phyloP scores from a whole-genome alignment of 306 rosid genomes.

The Gastrolobium bilobum region DNA sequence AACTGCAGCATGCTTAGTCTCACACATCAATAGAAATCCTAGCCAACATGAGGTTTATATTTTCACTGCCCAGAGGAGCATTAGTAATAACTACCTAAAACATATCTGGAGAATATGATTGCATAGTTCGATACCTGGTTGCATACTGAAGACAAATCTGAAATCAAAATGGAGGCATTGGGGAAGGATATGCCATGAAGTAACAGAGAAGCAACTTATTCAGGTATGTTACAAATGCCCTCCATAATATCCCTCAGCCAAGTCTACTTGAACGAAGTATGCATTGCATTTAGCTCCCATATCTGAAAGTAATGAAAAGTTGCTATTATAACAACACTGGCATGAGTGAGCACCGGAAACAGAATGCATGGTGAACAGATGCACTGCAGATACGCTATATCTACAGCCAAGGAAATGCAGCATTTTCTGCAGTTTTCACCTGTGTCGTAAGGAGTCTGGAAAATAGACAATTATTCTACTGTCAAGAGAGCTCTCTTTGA shows the following conservation, averaged over 20 bases:
- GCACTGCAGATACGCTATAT: background rate
- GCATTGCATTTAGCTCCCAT: slow-evolving; percentile 30
- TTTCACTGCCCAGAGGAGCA: slow-evolving; percentile 18
- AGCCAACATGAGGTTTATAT: slow-evolving; percentile 10
- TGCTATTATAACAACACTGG: background rate
- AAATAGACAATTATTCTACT: slow-evolving; percentile 19
- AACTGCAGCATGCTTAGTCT: slow-evolving; percentile 14
- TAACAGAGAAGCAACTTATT: slow-evolving; percentile 6
- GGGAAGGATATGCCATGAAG: background rate
- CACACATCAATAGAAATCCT: slow-evolving; percentile 9
- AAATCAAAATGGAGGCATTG: slow-evolving; percentile 8
- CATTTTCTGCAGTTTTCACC: background rate
- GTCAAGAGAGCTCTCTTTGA: background rate
- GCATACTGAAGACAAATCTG: background rate
- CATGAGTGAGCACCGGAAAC: background rate
- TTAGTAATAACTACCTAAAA: slow-evolving; percentile 17
- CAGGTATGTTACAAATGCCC: background rate
- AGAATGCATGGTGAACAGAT: slow-evolving; percentile 15
- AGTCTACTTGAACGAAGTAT: background rate
- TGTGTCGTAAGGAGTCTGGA: background rate
- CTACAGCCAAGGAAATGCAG: background rate
- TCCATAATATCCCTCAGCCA: slow-evolving; percentile 15
- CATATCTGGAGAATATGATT: slow-evolving; percentile 4
- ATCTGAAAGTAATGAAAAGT: slow-evolving; percentile 24
- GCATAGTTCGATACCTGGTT: slow-evolving; percentile 22